Percentiles rank a stretch among this genome's conserved stretches.
These are phyloP conservation scores for Sporothrix euskadiensis DNA, from an alignment of 2,329 filamentous ascomycete species.

Conservation along the genomic window DNA sequence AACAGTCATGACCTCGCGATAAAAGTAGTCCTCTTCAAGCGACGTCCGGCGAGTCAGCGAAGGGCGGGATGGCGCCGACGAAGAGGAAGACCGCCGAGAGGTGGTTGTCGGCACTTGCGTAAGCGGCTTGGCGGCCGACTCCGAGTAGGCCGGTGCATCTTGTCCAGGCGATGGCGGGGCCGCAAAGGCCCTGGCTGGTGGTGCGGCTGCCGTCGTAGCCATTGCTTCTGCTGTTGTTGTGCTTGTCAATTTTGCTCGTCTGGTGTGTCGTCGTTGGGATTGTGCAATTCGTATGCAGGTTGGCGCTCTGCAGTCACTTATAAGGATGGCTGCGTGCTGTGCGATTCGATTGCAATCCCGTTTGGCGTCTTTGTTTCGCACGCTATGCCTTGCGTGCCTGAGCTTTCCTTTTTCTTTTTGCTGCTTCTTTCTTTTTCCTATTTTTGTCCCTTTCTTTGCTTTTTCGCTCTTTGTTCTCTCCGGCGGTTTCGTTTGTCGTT, in stretches of 20 bases:
- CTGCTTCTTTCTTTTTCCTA: background rate
- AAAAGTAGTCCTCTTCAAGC: constrained; percentile 57
- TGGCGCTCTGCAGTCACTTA: constrained; percentile 6
- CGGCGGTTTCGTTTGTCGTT: constrained; percentile 1
- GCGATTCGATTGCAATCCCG: background rate
- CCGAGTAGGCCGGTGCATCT: background rate
- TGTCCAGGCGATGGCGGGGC: background rate
- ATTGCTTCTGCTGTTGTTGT: background rate
- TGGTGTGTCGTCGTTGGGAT: background rate
- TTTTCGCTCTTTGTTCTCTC: background rate
- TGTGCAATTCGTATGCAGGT: background rate
- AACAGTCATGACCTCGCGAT: constrained; percentile 53
- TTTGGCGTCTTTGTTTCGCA: constrained; percentile 21
- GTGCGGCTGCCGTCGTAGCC: background rate
- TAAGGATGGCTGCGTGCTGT: background rate
- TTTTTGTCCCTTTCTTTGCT: background rate
- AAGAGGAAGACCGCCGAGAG: constrained; percentile 20
- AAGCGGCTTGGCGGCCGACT: background rate
- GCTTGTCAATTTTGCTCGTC: background rate
- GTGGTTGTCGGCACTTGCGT: background rate
- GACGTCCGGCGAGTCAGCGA: constrained; percentile 49
- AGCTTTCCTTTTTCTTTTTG: background rate
- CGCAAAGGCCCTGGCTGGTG: background rate
- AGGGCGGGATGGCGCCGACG: constrained; percentile 32
- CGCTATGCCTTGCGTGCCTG: constrained; percentile 18